Base-by-base conservation (phyloP, 768 basidiomycete genomes). In the Podaxis mareebaensis region DNA sequence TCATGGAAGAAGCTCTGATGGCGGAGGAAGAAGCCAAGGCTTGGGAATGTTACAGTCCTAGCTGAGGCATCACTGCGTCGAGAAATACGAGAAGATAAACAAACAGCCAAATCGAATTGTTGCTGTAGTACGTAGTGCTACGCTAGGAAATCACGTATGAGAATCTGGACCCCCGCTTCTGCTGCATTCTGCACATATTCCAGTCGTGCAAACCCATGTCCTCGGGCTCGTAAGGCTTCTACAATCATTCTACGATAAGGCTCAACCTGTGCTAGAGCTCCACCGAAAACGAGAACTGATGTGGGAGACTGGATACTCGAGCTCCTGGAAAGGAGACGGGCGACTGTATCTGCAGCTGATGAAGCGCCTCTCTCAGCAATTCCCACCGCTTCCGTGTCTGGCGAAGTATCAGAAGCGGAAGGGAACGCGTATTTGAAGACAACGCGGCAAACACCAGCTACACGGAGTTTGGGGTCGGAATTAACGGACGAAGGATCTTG, bases 391-490 rank as follows among this genome's bases (percentile, higher is more conserved):
- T 70, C 70, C 5, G 28, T 13, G 64, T 70, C 71, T 3, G 52
- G 51, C 2, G 17, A 13, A 5, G 36, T 42, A 26, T 28, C 53
- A 30, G 51, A 20, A 12, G 44, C 11, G 20, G 38, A 51, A 40
- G 70, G 67, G 51, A 68, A 72, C 10, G 72, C 72, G 7, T 63
- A 58, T 8, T 40, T 44, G 4, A 72, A 70, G 2, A 72, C 67
- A n/a, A 66, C 11, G 17, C 61, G 66, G 52, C 67, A 69, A 11
- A 73, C 33, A 4, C 68, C 67, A 22, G 71, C 70, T 22, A 73
- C 65, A 15, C 72, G 68, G 20, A 72, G 63, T 60, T 73, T 72
- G 12, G 72, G 69, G 17, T 73, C 70, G 5, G 63, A 17, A 56
- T 67, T 65, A 15, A 65, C 42, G 17, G 58, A 39, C 11, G 58